phyloP scores from a whole-genome alignment of 1,139 yeast genomes.

The Torulaspora globosa region DNA sequence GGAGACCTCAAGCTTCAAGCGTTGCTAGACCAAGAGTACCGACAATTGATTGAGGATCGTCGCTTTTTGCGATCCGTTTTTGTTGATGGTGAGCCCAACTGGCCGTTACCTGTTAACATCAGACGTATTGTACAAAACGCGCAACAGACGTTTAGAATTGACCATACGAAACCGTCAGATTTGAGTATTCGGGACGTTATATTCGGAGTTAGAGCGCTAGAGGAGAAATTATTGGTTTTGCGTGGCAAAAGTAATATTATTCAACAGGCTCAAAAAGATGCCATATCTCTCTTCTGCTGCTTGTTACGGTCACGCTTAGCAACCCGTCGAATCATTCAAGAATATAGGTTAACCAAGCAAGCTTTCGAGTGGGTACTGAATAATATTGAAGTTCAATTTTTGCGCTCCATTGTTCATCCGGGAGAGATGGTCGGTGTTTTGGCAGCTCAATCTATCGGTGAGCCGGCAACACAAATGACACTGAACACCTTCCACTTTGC shows the following conservation, averaged over 20 bases:
- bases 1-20: slow-evolving; percentile 86
- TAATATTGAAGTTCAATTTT: slow-evolving; percentile 89
- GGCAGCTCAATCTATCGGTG: slow-evolving; percentile 99
- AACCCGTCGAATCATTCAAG: slow-evolving; percentile 85
- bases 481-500: slow-evolving; percentile 99
- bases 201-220: slow-evolving; percentile 63
- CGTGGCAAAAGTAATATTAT: slow-evolving; percentile 77
- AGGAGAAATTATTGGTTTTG: slow-evolving; percentile 65
- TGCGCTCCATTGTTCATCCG: slow-evolving; percentile 89
- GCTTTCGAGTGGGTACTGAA: slow-evolving; percentile 97
- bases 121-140: slow-evolving; percentile 97
- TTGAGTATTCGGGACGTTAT: slow-evolving; percentile 80
- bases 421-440: slow-evolving; percentile 99
- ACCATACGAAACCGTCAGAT: slow-evolving; percentile 86
- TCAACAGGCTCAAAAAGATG: slow-evolving; percentile 87
- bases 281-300: slow-evolving; percentile 86
- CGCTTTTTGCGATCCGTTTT: slow-evolving; percentile 75
- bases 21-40: slow-evolving; percentile 76
- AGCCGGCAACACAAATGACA: slow-evolving; percentile 99
- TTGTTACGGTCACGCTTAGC: slow-evolving; percentile 89
- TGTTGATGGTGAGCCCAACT: slow-evolving; percentile 87
- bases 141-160: slow-evolving; percentile 93
- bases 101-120: slow-evolving; percentile 97
- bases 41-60: slow-evolving; percentile 74
- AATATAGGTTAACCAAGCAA: slow-evolving; percentile 73